A percentile compares a stretch with the other conserved stretches of the same genome.
Conservation (phyloP, 441 rosid species). For the Lepidium campestre region DNA sequence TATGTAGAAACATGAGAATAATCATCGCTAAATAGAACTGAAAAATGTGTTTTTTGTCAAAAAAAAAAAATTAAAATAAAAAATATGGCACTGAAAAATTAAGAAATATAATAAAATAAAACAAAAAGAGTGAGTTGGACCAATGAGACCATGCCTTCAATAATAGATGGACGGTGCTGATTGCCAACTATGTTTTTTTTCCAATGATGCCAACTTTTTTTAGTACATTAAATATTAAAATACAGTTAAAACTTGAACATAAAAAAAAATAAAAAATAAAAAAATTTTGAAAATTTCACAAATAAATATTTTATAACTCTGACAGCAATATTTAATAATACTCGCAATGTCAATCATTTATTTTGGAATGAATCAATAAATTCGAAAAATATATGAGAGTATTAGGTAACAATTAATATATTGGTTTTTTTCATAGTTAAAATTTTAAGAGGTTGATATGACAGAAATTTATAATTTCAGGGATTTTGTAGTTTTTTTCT, state of each 20-base stretch:
- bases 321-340: neutral
- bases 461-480: too few relatives aligned
- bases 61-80: neutral
- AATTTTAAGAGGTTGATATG: neutral
- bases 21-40: neutral
- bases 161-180: conserved; percentile 34
- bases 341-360: neutral
- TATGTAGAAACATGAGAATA: neutral
- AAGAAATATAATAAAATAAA: conserved; percentile 19
- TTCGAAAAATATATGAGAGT: neutral
- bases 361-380: neutral
- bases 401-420: neutral
- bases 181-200: too few relatives aligned
- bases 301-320: neutral
- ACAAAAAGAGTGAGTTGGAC: neutral
- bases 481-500: neutral
- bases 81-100: neutral
- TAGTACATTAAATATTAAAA: neutral
- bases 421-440: neutral
- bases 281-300: neutral
- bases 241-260: neutral
- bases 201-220: neutral
- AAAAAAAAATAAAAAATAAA: neutral
- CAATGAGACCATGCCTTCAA: conserved; percentile 34
- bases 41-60: neutral